Evolutionary conservation across 2,329 filamentous ascomycete species (phyloP), one percentile per base, ranked within the genome.

Genomic region (Nigrospora osmanthi): DNA sequence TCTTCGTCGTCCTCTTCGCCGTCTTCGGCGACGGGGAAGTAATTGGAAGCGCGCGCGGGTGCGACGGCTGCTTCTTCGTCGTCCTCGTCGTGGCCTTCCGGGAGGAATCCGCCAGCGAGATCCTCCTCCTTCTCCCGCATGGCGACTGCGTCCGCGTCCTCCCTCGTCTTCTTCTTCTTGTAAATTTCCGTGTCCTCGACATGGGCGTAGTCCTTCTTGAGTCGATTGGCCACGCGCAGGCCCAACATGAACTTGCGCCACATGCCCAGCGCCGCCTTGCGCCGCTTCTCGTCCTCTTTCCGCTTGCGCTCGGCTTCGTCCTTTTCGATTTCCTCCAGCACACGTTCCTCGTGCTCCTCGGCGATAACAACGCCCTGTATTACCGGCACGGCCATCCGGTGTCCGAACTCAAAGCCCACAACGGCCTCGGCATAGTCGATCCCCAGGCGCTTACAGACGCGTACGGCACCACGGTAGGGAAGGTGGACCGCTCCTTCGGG

Each of bases 361-460:
- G 91, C 88, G 2, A 96, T 78, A 0, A 98, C 89, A 0, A 96
- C 89, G 1, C 91, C 93, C 44, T 87, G 85, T 28, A 97, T 85
- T 1, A 96, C 81, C 0, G 93, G 93, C 1, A 97, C 89, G 6
- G 93, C 93, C 75, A 93, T 90, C 48, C 93, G 85, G 55, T 93
- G 85, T 0, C 91, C 91, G 61, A 97, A 98, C 59, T 98, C 93
- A 60, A 98, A 98, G 2, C 89, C 93, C 0, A 90, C 90, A 3
- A 95, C 93, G 1, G 93, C 93, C 64, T 97, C 93, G 0, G 93
- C 93, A 55, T 83, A 94, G 58, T 96, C 89, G 34, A 97, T 85
- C 4, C 81, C 80, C 0, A 98, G 71, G 49, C 86, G 83, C 60
- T 87, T 89, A 63, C 91, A 96, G 1, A 96, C 78, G 40, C 83